Evolutionary conservation across 2,329 filamentous ascomycete genomes (phyloP), one percentile per base, ranked within the genome.

Genomic region (Juglanconis sp.): DNA sequence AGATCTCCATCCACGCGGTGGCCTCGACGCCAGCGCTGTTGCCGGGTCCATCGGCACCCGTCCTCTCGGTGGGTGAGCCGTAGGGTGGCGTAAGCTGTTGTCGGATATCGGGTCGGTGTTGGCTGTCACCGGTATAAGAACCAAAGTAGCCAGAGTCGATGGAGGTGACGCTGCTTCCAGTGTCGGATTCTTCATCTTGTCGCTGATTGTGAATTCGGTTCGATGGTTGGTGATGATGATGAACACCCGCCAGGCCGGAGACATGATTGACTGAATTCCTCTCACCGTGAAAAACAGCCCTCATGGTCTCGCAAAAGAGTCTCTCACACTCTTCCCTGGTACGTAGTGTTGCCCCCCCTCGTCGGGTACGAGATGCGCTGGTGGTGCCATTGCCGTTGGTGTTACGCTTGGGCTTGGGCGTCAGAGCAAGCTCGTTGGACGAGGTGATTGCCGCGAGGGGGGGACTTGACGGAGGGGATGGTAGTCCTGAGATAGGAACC

Each of bases 241-340:
- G 73, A 87, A 87, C 86, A 94, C 86, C 88, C 87, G 90, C 87
- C 85, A 89, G 88, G 86, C 89, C 86, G 86, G 91, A 94, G 89
- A 86, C 89, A 86, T 87, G 83, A 81, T 80, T 79, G 76, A 79
- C 84, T 83, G 80, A 77, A 79, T 87, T 87, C 90, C 89, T 87
- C 92, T 96, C 92, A 96, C 91, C 93, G 84, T 89, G 90, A 87
- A 97, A 96, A 82, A 91, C 89, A 81, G 88, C 81, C 81, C 86
- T 90, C 87, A 96, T 91, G 85, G 88, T 89, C 89, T 94, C 92
- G 81, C 93, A 96, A 87, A 96, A 96, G 89, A 96, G 94, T 85
- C 93, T 97, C 92, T 96, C 93, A 96, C 93, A 96, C 91, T 96
- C 92, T 92, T 90, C 92, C 91, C 90, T 92, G 85, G 96, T 96